phyloP scores from a whole-genome alignment of 2,329 filamentous ascomycete species.

The Ophiocordyceps camponoti-saundersi region DNA sequence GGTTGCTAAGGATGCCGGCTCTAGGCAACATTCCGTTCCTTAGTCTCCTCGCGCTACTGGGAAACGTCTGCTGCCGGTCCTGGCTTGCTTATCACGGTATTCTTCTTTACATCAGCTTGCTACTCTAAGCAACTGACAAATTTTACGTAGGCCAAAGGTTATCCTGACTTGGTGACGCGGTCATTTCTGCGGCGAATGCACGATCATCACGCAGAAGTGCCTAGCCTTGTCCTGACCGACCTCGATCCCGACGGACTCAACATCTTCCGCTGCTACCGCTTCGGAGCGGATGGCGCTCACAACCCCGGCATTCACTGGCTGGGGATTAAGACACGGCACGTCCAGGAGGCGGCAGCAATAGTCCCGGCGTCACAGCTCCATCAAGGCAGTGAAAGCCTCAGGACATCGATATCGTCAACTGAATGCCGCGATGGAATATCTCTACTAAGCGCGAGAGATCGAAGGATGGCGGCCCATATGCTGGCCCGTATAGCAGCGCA shows the following conservation, averaged over 20 bases:
- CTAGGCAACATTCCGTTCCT: conserved; percentile 58
- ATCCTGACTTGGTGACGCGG: conserved; percentile 57
- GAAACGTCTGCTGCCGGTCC: conserved; percentile 25
- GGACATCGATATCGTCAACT: conserved; percentile 9
- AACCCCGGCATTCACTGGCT: conserved; percentile 45
- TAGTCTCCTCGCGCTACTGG: conserved; percentile 42
- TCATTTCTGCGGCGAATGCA: conserved; percentile 42
- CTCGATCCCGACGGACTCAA: conserved; percentile 61
- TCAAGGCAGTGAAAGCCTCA: background rate
- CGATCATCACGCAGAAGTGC: conserved; percentile 26
- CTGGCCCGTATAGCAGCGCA: conserved; percentile 24
- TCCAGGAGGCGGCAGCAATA: conserved; percentile 7
- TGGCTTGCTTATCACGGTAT: conserved; percentile 55
- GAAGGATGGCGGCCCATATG: conserved; percentile 36
- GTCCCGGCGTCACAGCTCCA: background rate
- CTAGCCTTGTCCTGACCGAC: conserved; percentile 51
- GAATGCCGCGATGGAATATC: conserved; percentile 11
- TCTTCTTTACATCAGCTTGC: background rate
- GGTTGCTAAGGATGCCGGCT: conserved; percentile 1
- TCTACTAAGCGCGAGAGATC: conserved; percentile 36
- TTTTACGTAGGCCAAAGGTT: conserved; percentile 59
- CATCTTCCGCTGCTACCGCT: conserved; percentile 58
- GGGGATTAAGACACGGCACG: conserved; percentile 33
- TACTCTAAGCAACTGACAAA: background rate
- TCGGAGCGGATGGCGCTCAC: conserved; percentile 41